Conservation (phyloP, 2,329 filamentous ascomycete species). For the Paecilomyces formosus region DNA sequence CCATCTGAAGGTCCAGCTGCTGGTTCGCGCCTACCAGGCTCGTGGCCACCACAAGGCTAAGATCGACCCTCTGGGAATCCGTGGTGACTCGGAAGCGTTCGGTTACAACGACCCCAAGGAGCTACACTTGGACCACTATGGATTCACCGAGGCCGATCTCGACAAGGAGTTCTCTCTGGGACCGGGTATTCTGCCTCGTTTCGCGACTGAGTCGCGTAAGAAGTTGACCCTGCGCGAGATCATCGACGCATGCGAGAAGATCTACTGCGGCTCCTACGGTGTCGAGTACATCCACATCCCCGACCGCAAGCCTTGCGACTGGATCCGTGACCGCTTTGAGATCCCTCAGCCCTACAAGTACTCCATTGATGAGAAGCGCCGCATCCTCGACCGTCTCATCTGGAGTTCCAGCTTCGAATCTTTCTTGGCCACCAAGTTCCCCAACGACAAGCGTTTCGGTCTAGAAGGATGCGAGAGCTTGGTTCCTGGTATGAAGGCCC, state of each 20-base stretch:
- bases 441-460: slow-evolving; percentile 99
- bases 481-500: slow-evolving; percentile 97
- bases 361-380: slow-evolving; percentile 95
- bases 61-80: slow-evolving; percentile 92
- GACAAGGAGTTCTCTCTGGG: slow-evolving; percentile 87
- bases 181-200: slow-evolving; percentile 89
- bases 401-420: slow-evolving; percentile 97
- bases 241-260: slow-evolving; percentile 81
- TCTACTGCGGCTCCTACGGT: slow-evolving; percentile 96
- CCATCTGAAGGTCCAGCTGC: slow-evolving; percentile 94
- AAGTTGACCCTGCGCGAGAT: slow-evolving; percentile 98
- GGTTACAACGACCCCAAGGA: slow-evolving; percentile 86
- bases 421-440: slow-evolving; percentile 95
- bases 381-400: slow-evolving; percentile 93
- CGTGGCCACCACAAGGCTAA: slow-evolving; percentile 97
- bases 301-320: slow-evolving; percentile 95
- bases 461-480: slow-evolving; percentile 95
- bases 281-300: slow-evolving; percentile 99
- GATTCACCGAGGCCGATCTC: slow-evolving; percentile 89
- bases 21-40: slow-evolving; percentile 95
- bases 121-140: slow-evolving; percentile 85
- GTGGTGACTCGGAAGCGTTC: slow-evolving; percentile 74
- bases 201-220: slow-evolving; percentile 77
- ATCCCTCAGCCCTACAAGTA: slow-evolving; percentile 94
- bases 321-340: slow-evolving; percentile 91